Percentiles rank a stretch among this genome's conserved stretches.
Evolutionary conservation across 345 rosid species (phyloP).

Genomic region (Carallia pectinifolia): DNA sequence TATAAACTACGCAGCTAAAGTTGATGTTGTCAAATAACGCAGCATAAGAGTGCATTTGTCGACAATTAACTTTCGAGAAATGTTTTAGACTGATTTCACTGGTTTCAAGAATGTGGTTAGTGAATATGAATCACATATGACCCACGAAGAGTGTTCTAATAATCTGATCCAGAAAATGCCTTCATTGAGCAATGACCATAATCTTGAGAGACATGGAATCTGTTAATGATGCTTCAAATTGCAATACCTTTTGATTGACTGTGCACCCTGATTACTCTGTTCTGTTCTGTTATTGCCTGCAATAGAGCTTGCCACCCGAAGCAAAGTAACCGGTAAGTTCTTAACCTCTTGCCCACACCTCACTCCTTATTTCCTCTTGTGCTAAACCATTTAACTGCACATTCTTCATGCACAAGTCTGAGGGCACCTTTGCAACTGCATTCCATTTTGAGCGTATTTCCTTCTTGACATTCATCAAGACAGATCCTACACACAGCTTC

Average conservation of each 20-base stretch:
- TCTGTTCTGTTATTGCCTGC: slow-evolving; percentile 49
- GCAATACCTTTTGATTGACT: slow-evolving; percentile 51
- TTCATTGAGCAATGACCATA: background rate
- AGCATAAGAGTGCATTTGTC: too few relatives aligned
- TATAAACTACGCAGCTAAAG: background rate
- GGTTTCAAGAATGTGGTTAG: too few relatives aligned
- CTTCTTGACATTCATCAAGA: slow-evolving; percentile 76
- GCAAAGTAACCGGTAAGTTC: slow-evolving; percentile 83
- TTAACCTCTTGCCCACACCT: slow-evolving; percentile 80
- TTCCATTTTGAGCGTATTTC: slow-evolving; percentile 92
- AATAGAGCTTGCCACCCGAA: slow-evolving; percentile 51
- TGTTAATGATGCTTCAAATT: background rate
- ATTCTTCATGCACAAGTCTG: slow-evolving; percentile 78
- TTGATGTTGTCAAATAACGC: too few relatives aligned
- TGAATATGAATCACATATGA: too few relatives aligned
- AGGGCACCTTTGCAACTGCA: slow-evolving; percentile 97
- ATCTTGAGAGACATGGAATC: background rate
- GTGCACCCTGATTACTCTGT: slow-evolving; percentile 41
- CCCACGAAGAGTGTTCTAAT: background rate
- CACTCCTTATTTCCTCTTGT: slow-evolving; percentile 72
- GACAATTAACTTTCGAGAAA: too few relatives aligned
- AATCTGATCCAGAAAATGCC: background rate
- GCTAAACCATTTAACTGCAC: slow-evolving; percentile 90
- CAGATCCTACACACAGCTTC: slow-evolving; percentile 96
- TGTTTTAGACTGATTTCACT: too few relatives aligned